These are phyloP conservation scores for Penicillium expansum DNA, from an alignment of 2,329 filamentous ascomycete species.

Conservation along the genomic window DNA sequence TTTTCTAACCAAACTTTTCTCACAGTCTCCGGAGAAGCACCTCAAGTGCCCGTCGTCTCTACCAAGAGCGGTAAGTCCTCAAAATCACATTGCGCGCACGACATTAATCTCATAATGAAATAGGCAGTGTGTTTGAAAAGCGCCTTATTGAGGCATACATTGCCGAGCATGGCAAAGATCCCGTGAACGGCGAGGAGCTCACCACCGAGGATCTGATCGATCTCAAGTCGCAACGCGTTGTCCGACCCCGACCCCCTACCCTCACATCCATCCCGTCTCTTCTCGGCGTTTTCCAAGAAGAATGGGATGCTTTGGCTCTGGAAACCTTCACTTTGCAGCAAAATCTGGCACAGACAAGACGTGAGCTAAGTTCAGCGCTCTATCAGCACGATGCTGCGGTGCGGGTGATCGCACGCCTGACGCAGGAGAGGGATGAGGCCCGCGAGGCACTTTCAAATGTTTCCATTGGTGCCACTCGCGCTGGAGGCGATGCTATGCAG, in stretches of 20 bases:
- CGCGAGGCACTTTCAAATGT: conserved; percentile 83
- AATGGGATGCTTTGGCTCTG: conserved; percentile 92
- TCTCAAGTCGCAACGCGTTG: conserved; percentile 76
- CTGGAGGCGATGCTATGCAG: conserved; percentile 81
- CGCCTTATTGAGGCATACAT: conserved; percentile 94
- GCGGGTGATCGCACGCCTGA: conserved; percentile 84
- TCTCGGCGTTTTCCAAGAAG: conserved; percentile 92
- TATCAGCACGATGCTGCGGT: conserved; percentile 98
- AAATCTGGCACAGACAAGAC: conserved; percentile 81
- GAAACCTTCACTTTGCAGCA: conserved; percentile 90
- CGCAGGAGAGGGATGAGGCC: conserved; percentile 89
- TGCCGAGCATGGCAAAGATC: conserved; percentile 87
- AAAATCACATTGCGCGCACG: conserved; percentile 14
- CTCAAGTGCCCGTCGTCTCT: conserved; percentile 90
- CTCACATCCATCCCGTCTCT: conserved; percentile 95
- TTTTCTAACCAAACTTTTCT: conserved; percentile 19
- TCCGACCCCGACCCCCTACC: conserved; percentile 85
- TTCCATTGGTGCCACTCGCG: conserved; percentile 62
- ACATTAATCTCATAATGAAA: conserved; percentile 28
- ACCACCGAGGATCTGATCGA: conserved; percentile 81
- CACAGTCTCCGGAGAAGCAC: conserved; percentile 91
- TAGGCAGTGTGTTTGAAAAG: conserved; percentile 90
- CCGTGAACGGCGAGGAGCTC: conserved; percentile 82
- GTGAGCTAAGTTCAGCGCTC: conserved; percentile 88
- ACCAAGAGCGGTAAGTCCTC: conserved; percentile 76